Evolutionary conservation across 352 stramenopile species (phyloP), one percentile per base, ranked within the genome.

Genomic region (Saprolegnia parasitica): DNA sequence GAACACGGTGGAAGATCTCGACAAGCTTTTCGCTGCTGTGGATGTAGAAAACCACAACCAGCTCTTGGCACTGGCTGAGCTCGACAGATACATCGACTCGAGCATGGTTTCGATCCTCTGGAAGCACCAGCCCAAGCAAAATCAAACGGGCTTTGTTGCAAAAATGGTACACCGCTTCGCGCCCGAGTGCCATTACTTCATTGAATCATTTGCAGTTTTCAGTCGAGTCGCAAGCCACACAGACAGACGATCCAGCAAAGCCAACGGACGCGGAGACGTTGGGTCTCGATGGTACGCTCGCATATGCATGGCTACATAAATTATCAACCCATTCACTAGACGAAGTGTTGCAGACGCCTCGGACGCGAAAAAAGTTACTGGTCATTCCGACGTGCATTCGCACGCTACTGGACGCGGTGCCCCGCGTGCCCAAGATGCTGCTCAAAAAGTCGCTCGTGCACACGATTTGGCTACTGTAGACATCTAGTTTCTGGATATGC

Each of bases 71-170:
- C 61, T 91, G 4, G 87, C 87, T 64, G 73, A 81, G 40, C 74
- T 89, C 65, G 83, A 91, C 35, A 76, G 81, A 23, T 89, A 86
- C 68, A 85, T 89, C 68, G 85, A 89, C 67, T 88, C 81, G 23
- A 83, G 73, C 46, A 78, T 84, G 0, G 80, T 89, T 4, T 76
- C 78, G 18, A 73, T 89, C 46, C 78, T 91, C 20, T 91, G 83
- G 83, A 78, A 82, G 42, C 84, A 88, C 60, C 81, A 82, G 1
- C 82, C 83, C 9, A 77, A 73, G 15, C 76, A 83, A 40, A 74
- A 81, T 40, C 64, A 79, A 26, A 81, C 78, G 56, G 75, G 76
- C 50, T 74, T 84, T 56, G 78, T 89, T 61, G 75, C 87, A 50
- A 76, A 80, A 64, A 87, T 88, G 78, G 73, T 89, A 39, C 80